A percentile compares a stretch with the other conserved stretches of the same genome.
phyloP scores from a whole-genome alignment of 805 yeast species.

The Candida alai region DNA sequence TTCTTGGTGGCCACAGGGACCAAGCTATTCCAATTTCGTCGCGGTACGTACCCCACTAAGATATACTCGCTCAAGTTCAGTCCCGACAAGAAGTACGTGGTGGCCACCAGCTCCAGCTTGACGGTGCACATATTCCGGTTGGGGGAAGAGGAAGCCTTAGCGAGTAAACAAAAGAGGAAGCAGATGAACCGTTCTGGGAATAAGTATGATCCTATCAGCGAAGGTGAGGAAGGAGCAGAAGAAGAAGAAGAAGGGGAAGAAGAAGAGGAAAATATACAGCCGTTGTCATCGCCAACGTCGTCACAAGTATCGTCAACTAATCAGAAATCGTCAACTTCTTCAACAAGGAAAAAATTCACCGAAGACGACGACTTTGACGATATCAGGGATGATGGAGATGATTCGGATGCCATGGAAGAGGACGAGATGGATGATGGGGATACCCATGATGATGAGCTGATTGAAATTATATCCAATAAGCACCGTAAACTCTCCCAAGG shows the following conservation, averaged over 20 bases:
- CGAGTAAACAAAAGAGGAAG: constrained; percentile 31
- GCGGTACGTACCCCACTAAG: constrained; percentile 83
- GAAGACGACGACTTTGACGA: constrained; percentile 16
- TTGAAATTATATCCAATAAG: constrained; percentile 22
- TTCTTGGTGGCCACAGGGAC: constrained; percentile 65
- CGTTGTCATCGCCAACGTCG: no score
- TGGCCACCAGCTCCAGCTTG: constrained; percentile 86
- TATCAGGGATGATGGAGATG: constrained; percentile 20
- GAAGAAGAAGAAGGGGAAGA: constrained; percentile 17
- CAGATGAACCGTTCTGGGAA: constrained; percentile 14
- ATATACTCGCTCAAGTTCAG: constrained; percentile 78
- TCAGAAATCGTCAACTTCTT: no score
- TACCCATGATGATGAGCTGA: constrained; percentile 23
- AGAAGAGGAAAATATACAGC: no score
- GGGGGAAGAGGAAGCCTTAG: constrained; percentile 47
- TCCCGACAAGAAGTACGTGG: constrained; percentile 59
- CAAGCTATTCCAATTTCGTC: constrained; percentile 66
- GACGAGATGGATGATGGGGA: constrained; percentile 22
- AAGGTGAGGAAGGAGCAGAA: constrained; percentile 19
- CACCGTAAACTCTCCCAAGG: constrained; percentile 39
- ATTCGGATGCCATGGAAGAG: constrained; percentile 24
- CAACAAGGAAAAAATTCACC: no score
- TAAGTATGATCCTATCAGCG: constrained; percentile 24
- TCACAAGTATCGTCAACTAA: no score
- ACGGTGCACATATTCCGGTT: constrained; percentile 90